Evolutionary conservation across 2,329 filamentous ascomycete genomes (phyloP), one percentile per base, ranked within the genome.

Genomic region (Beauveria rudraprayagi): DNA sequence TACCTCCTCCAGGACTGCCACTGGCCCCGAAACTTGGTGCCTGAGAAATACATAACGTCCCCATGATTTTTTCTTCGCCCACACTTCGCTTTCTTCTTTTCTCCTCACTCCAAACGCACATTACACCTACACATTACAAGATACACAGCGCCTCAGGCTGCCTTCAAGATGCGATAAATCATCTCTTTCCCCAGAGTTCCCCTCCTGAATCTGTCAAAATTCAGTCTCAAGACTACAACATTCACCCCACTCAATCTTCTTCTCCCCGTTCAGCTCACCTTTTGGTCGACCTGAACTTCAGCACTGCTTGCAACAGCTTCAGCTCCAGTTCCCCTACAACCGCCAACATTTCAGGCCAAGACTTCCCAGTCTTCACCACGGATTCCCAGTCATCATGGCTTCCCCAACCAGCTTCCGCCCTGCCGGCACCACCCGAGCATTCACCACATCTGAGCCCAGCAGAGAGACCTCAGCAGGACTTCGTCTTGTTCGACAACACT

Each of bases 351-450:
- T 74, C 80, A 78, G 73, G 76, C 72, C 83, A 80, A 84, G 86
- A 87, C 84, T 84, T 82, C 68, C 71, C 80, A 84, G 86, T 89
- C 86, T 87, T 88, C 87, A 91, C 82, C 83, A 92, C 89, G 89
- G 88, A 89, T 90, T 83, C 85, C 75, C 81, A 81, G 78, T 84
- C 85, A 91, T 70, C 82, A 92, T 92, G 89, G 89, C 88, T 82
- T 86, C 83, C 87, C 82, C 86, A 85, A 79, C 84, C 78, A 79
- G 78, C 80, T 71, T 70, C 79, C 74, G 83, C 78, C 81, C 81
- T 79, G 82, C 83, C 83, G 84, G 84, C 83, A 78, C 69, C 76
- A 77, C 74, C 83, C 78, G 80, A 80, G 78, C 83, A 79, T 67
- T 76, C 83, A 74, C 77, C 78, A 76, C 73, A 78, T 75, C 77